Percentiles rank a stretch among this genome's conserved stretches.
phyloP scores from a whole-genome alignment of 352 stramenopile species.

The Phytophthora pluvialis region DNA sequence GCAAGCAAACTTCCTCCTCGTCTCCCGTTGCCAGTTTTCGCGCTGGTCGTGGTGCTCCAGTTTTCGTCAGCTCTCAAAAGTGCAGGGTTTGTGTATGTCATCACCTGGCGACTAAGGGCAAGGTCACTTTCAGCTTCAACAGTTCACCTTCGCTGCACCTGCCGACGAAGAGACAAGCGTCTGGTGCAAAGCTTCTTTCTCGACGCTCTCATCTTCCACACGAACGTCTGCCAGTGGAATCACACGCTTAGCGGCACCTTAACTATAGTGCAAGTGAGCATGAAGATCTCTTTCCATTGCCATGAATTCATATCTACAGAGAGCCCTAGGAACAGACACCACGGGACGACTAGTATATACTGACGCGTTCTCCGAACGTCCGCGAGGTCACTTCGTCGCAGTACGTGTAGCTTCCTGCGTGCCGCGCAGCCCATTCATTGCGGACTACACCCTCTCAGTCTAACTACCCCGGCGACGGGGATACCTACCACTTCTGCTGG shows the following conservation, averaged over 20 bases:
- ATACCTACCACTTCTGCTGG: constrained; percentile 35
- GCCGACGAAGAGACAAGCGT: background rate
- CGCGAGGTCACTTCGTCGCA: constrained; percentile 23
- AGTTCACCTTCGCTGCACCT: too few relatives aligned
- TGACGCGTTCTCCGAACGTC: constrained; percentile 20
- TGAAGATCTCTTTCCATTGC: constrained; percentile 29
- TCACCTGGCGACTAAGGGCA: background rate
- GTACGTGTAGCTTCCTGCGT: constrained; percentile 10
- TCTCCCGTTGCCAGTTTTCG: constrained; percentile 1
- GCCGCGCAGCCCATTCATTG: constrained; percentile 24
- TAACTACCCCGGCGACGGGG: constrained; percentile 23
- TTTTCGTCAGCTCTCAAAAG: constrained; percentile 1
- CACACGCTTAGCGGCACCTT: background rate
- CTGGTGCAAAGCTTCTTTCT: background rate
- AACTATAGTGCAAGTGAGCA: constrained; percentile 1
- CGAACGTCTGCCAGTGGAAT: background rate
- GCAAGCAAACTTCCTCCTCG: background rate
- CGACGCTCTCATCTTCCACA: background rate
- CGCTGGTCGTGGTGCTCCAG: background rate
- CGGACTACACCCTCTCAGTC: constrained; percentile 23
- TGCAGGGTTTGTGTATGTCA: background rate
- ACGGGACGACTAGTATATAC: constrained; percentile 32
- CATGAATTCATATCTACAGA: constrained; percentile 36
- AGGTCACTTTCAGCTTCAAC: background rate
- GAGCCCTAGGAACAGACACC: constrained; percentile 20